These are phyloP conservation scores for Solanum peruvianum DNA, from an alignment of 257 asterid genomes.

Conservation along the genomic window DNA sequence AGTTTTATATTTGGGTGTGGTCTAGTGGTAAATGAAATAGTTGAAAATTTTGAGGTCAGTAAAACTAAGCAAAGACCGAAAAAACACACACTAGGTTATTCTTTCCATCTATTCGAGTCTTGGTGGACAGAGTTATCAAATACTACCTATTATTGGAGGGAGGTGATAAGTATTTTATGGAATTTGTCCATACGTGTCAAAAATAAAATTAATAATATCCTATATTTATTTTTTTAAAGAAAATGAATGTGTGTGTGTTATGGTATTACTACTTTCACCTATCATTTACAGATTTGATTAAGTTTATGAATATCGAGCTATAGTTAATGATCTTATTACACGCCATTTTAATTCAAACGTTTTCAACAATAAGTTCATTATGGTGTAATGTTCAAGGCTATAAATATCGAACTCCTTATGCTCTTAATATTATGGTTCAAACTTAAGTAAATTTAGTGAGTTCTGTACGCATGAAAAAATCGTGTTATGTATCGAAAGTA, in stretches of 20 bases:
- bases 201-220: not conserved
- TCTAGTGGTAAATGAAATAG: not conserved
- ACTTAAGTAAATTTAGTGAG: not conserved
- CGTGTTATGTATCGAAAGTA: accelerated
- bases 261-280: not conserved
- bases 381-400: not conserved
- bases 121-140: not conserved
- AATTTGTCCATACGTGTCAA: not conserved
- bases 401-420: not conserved
- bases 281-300: not conserved
- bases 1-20: not conserved
- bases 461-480: not conserved
- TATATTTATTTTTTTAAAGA: no score
- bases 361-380: not conserved
- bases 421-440: not conserved
- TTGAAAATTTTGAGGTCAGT: not conserved
- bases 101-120: accelerated
- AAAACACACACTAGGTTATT: not conserved
- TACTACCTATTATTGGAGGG: not conserved
- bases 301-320: not conserved
- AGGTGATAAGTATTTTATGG: not conserved
- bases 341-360: not conserved
- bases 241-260: not conserved
- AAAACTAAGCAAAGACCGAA: no score
- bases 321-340: not conserved